A percentile compares a stretch with the other conserved stretches of the same genome.
Conservation (phyloP, 2,329 filamentous ascomycete genomes). For the Onygenales sp. region DNA sequence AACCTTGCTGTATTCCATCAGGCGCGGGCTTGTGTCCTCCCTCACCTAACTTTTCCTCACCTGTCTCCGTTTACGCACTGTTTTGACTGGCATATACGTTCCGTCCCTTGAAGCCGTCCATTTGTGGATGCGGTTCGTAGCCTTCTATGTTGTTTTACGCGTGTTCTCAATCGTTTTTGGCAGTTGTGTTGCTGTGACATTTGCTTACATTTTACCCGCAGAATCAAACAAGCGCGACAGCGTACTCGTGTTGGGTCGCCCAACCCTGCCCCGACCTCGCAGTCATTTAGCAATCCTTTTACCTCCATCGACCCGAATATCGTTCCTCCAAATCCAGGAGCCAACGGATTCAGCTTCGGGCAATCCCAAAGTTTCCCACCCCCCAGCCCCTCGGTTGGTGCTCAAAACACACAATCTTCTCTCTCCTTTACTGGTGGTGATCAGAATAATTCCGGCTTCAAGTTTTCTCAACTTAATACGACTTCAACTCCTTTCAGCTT, state of each 20-base stretch:
- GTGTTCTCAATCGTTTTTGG: too few species aligned
- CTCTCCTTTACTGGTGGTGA: slow-evolving; percentile 23
- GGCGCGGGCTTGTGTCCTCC: too few species aligned
- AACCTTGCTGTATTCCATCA: too few species aligned
- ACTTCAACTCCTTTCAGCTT: slow-evolving; percentile 25
- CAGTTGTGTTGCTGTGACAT: not conserved
- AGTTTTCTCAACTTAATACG: slow-evolving; percentile 10
- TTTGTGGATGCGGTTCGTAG: too few species aligned
- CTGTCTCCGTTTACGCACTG: too few species aligned
- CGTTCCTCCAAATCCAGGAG: slow-evolving; percentile 14
- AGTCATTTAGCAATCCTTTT: slow-evolving; percentile 20
- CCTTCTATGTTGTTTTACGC: too few species aligned
- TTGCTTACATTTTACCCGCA: slow-evolving; percentile 8
- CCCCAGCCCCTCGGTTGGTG: slow-evolving; percentile 15
- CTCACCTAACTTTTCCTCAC: too few species aligned
- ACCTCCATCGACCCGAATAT: slow-evolving; percentile 21
- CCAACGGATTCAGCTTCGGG: slow-evolving; percentile 27
- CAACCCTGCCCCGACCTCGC: slow-evolving; percentile 7
- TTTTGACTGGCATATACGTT: too few species aligned
- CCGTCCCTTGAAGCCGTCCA: too few species aligned
- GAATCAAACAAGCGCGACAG: slow-evolving; percentile 23
- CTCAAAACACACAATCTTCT: slow-evolving; percentile 17
- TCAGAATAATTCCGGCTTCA: slow-evolving; percentile 12
- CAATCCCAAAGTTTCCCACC: slow-evolving; percentile 28
- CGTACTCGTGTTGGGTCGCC: slow-evolving; percentile 17